Evolutionary conservation across 208 protist genomes (phyloP).

Genomic region (Acanthamoeba rhysodes): DNA sequence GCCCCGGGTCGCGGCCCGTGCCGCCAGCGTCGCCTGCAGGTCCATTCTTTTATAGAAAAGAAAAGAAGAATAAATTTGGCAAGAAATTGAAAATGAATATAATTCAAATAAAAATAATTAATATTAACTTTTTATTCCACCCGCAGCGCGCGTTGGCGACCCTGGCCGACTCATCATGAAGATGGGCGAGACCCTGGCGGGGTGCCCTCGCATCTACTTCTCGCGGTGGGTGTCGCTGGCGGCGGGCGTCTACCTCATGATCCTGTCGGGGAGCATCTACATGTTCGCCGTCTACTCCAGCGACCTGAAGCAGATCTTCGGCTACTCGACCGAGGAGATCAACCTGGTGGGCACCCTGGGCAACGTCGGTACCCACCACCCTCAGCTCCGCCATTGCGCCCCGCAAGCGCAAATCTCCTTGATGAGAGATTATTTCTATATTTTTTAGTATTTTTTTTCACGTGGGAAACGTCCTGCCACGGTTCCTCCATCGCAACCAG

Average conservation of each 20-base stretch:
- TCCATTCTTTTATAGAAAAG: no score
- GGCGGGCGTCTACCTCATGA: conserved; percentile 26
- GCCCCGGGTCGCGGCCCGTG: no score
- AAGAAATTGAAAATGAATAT: no score
- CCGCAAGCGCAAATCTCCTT: neutral
- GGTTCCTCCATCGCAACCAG: neutral
- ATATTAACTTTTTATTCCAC: neutral
- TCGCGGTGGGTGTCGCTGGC: conserved; percentile 29
- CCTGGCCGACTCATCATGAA: neutral
- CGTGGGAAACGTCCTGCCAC: no score
- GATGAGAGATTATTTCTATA: neutral
- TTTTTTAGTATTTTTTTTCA: neutral
- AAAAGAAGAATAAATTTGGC: no score
- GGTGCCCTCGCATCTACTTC: neutral
- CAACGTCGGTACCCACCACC: neutral
- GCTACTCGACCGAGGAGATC: conserved; percentile 44
- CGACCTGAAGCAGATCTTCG: conserved; percentile 52
- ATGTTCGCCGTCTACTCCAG: conserved; percentile 49
- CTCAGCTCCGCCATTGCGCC: neutral
- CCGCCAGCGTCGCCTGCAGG: no score
- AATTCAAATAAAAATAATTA: no score
- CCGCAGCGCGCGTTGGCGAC: neutral
- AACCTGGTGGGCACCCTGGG: conserved; percentile 12
- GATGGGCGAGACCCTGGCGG: neutral
- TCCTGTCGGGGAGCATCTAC: conserved; percentile 12